Evolutionary conservation across 176 grass and related monocot genomes (phyloP).

Genomic region (Elaeis guineensis): DNA sequence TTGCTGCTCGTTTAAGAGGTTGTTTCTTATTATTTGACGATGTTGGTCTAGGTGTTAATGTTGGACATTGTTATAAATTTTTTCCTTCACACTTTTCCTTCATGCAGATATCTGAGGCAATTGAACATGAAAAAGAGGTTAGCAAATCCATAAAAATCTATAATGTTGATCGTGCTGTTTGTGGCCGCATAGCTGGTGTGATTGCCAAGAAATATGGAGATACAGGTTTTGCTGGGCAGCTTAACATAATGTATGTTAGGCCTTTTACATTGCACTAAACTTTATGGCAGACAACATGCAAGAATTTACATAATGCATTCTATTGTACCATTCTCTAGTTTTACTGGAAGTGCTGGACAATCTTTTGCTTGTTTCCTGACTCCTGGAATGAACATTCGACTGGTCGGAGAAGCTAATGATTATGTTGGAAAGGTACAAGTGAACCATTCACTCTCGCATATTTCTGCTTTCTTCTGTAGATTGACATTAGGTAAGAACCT

Average conservation of each 20-base stretch:
- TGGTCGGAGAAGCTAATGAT: constrained; percentile 93
- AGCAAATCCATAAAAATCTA: constrained; percentile 71
- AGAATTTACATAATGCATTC: no score
- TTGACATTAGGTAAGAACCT: no score
- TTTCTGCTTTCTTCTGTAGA: no score
- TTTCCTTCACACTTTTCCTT: constrained; percentile 7
- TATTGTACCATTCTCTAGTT: constrained; percentile 31
- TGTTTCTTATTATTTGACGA: no score
- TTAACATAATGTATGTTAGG: constrained; percentile 77
- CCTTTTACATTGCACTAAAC: no score
- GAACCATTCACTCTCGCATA: no score
- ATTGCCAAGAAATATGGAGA: constrained; percentile 99
- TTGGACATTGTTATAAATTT: neutral
- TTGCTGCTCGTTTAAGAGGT: no score
- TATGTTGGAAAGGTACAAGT: constrained; percentile 90
- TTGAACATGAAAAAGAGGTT: constrained; percentile 87
- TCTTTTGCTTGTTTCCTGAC: constrained; percentile 96
- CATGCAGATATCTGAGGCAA: constrained; percentile 75
- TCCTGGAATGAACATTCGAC: constrained; percentile 91
- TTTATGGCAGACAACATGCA: no score
- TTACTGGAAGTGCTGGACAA: constrained; percentile 94
- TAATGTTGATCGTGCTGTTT: constrained; percentile 97
- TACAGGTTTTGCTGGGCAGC: constrained; percentile 87
- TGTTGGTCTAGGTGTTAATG: no score
- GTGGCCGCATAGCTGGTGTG: constrained; percentile 81